These are phyloP conservation scores for Aschersonia sp. DNA, from an alignment of 2,329 filamentous ascomycete genomes.

Conservation along the genomic window DNA sequence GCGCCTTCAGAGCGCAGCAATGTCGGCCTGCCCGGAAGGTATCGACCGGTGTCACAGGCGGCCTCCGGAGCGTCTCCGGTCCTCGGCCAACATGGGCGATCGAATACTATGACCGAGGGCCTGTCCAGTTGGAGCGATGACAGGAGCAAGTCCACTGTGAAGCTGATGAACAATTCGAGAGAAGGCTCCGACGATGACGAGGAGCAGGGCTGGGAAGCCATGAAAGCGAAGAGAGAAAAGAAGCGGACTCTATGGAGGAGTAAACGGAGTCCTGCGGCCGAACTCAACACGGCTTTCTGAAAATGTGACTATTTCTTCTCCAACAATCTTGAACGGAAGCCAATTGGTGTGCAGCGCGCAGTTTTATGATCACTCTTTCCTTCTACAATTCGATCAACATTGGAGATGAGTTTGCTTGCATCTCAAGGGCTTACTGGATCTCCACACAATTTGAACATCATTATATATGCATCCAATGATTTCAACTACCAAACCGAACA, in stretches of 20 bases:
- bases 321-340: neutral
- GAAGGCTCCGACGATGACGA: constrained; percentile 41
- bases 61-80: constrained; percentile 16
- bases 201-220: constrained; percentile 54
- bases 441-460: no score
- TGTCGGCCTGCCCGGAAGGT: constrained; percentile 75
- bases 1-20: constrained; percentile 94
- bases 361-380: neutral
- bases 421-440: no score
- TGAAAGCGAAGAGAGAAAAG: constrained; percentile 55
- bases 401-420: no score
- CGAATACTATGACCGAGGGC: constrained; percentile 18
- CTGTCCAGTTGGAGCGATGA: constrained; percentile 16
- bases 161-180: constrained; percentile 22
- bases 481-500: no score
- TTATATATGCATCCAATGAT: no score
- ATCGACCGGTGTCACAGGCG: constrained; percentile 70
- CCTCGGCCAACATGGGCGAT: constrained; percentile 14
- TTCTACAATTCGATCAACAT: no score
- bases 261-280: constrained; percentile 39
- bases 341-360: neutral
- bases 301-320: neutral
- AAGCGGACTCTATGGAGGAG: constrained; percentile 51
- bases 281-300: constrained; percentile 33
- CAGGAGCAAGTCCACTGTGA: constrained; percentile 20